Evolutionary conservation across 495 filamentous ascomycete species (phyloP), one percentile per base, ranked within the genome.

Genomic region (Daldinia caldariorum): DNA sequence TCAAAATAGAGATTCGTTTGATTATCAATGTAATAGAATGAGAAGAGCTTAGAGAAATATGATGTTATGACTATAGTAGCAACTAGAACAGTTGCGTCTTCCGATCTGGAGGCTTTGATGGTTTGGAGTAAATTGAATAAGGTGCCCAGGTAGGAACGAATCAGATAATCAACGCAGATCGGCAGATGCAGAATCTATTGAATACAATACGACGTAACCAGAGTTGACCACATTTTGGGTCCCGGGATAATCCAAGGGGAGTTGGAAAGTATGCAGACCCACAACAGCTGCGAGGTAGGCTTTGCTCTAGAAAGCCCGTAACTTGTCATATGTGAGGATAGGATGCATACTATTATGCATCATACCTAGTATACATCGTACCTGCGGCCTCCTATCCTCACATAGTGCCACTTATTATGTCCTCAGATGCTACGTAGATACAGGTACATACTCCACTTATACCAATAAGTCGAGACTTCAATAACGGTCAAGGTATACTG

Each of bases 151-250:
- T 26, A 26, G 3, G 3, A 26, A 1, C 26, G 26, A 26, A 26
- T 1, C 26, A 26, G 26, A 43, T 2, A 43, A 1, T 16, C 16
- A 16, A n/a, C 20, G 18, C 18, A 22, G 43, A 47, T 47, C 18
- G 20, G 43, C 43, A 47, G 18, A 47, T 47, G 18, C 16, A 47
- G 43, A 47, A 47, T 47, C 10, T 47, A 47, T 47, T 22, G 43
- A 1, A 3, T 47, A 47, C 22, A 47, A 22, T 47, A 12, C 43
- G 4, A 47, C 43, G 4, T 9, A 47, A 47, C 43, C 43, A 47
- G 8, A 47, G 18, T 47, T 22, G 3, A 22, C 20, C 22, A 16
- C 43, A 47, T 4, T 22, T 22, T 22, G 43, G n/a, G n/a, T n/a
- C n/a, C n/a, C n/a, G n/a, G 43, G 43, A 47, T 47, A 8, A 47